These are phyloP conservation scores for Sporothrix phasma DNA, from an alignment of 2,329 filamentous ascomycete species.

Conservation along the genomic window DNA sequence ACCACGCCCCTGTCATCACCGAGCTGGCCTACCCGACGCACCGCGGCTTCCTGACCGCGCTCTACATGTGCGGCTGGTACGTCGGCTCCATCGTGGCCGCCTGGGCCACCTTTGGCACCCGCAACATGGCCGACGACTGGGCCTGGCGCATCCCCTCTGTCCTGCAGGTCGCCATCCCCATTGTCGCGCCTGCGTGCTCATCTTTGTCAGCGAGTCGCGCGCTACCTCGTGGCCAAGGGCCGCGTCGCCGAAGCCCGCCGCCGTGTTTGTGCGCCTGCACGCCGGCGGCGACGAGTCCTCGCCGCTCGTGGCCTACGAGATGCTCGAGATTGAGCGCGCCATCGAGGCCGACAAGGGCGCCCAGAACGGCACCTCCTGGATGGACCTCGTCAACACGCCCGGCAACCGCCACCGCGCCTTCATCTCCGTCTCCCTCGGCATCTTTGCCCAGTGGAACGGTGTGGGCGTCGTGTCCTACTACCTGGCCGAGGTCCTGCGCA, in stretches of 20 bases:
- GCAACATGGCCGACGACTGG: no score
- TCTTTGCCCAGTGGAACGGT: neutral
- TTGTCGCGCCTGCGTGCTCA: neutral
- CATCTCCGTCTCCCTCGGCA: neutral
- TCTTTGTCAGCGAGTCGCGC: no score
- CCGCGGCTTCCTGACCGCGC: neutral
- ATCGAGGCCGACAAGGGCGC: neutral
- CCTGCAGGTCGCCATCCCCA: neutral
- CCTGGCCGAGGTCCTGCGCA: neutral
- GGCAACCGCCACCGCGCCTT: neutral
- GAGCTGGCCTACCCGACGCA: neutral
- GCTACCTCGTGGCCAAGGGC: neutral
- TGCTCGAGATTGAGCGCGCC: neutral
- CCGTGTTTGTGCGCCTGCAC: neutral
- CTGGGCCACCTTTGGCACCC: neutral
- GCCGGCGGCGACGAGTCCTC: neutral
- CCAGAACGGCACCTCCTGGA: neutral
- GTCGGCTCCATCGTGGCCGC: neutral
- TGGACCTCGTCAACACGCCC: neutral
- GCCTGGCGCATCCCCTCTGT: neutral
- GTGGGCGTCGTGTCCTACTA: neutral
- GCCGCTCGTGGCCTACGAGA: neutral
- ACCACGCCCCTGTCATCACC: constrained; percentile 1
- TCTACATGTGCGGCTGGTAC: neutral
- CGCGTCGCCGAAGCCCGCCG: neutral